A percentile compares a stretch with the other conserved stretches of the same genome.
phyloP scores from a whole-genome alignment of 768 basidiomycete genomes.

The Lepiota venenata region DNA sequence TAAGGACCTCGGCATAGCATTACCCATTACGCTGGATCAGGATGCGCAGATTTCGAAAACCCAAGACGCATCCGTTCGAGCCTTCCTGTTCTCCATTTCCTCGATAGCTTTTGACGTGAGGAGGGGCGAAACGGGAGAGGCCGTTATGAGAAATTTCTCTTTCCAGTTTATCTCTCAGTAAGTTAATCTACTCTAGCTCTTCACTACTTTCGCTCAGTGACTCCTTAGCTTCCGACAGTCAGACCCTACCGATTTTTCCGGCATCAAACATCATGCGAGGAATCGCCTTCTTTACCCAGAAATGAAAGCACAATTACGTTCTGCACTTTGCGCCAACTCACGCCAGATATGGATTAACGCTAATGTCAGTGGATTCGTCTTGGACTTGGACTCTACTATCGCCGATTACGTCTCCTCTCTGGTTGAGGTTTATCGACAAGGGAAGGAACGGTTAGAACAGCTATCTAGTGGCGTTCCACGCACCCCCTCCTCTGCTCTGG shows the following conservation, averaged over 20 bases:
- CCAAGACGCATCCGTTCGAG: constrained; percentile 52
- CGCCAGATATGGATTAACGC: constrained; percentile 62
- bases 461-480: constrained; percentile 56
- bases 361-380: constrained; percentile 77
- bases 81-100: constrained; percentile 83
- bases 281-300: constrained; percentile 79
- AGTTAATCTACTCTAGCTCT: constrained; percentile 15
- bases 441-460: constrained; percentile 72
- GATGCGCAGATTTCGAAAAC: constrained; percentile 41
- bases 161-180: constrained; percentile 85
- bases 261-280: constrained; percentile 60
- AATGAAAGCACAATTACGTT: constrained; percentile 72
- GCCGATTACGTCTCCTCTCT: constrained; percentile 78
- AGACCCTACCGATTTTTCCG: constrained; percentile 63
- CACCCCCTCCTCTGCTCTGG: constrained; percentile 26
- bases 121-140: constrained; percentile 76
- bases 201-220: background rate
- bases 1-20: constrained; percentile 80
- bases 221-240: constrained; percentile 73
- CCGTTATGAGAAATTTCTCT: constrained; percentile 66
- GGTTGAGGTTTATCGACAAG: constrained; percentile 80
- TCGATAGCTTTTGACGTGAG: constrained; percentile 70
- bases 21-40: constrained; percentile 71
- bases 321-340: constrained; percentile 42
- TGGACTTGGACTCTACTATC: constrained; percentile 81